phyloP scores from a whole-genome alignment of 495 filamentous ascomycete species.

The Penicillium lividum region DNA sequence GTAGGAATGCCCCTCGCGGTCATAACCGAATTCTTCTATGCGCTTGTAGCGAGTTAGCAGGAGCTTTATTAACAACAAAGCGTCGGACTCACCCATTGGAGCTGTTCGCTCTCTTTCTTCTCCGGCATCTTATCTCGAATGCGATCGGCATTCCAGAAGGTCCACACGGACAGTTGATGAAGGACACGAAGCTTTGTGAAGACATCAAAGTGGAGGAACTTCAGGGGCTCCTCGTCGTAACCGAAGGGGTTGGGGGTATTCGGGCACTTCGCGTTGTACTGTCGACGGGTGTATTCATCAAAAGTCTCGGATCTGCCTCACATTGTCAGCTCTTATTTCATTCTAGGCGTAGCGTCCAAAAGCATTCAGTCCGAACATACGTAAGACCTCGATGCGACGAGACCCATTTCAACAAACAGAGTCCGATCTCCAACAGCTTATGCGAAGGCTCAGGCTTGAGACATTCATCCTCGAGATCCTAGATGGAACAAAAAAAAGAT shows the following conservation, averaged over 20 bases:
- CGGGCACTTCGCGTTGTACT: constrained; percentile 83
- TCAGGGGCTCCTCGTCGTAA: constrained; percentile 66
- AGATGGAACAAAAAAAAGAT: constrained; percentile 3
- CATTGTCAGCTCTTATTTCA: constrained; percentile 4
- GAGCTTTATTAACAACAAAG: background rate
- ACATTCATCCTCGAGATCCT: constrained; percentile 91
- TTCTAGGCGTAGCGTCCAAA: background rate
- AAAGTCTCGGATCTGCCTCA: constrained; percentile 74
- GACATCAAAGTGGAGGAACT: constrained; percentile 79
- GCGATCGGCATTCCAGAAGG: constrained; percentile 79
- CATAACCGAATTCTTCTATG: constrained; percentile 89
- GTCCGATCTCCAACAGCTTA: constrained; percentile 76
- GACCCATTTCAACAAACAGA: constrained; percentile 86
- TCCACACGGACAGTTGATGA: constrained; percentile 89
- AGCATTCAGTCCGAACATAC: constrained; percentile 57
- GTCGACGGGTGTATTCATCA: constrained; percentile 89
- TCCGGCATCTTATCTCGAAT: constrained; percentile 86
- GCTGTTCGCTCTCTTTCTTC: constrained; percentile 76
- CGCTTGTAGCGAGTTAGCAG: constrained; percentile 58
- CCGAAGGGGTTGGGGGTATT: constrained; percentile 80
- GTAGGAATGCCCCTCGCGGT: constrained; percentile 78
- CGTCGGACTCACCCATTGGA: constrained; percentile 64
- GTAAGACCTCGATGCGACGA: constrained; percentile 90
- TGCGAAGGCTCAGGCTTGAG: constrained; percentile 72
- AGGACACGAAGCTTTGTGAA: constrained; percentile 86